phyloP scores from a whole-genome alignment of 116 monocot species.

The Iris pallida region DNA sequence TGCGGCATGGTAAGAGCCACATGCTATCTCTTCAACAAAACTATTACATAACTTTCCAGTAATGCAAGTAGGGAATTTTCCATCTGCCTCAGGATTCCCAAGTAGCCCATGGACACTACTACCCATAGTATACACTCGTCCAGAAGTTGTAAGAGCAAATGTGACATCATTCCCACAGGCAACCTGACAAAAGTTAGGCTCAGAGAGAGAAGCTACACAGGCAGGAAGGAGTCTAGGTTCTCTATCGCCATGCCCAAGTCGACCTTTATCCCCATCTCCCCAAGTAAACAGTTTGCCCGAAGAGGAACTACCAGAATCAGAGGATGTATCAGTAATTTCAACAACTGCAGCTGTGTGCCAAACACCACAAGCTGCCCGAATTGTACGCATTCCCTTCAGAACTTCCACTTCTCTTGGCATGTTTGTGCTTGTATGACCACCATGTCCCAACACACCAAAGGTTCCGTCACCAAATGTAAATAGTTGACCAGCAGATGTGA shows the following conservation, averaged over 20 bases:
- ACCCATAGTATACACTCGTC: slow-evolving; percentile 88
- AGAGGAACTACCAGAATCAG: slow-evolving; percentile 33
- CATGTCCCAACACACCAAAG: slow-evolving; percentile 93
- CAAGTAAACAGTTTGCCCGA: slow-evolving; percentile 35
- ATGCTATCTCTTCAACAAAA: slow-evolving; percentile 83
- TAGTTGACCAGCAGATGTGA: slow-evolving; percentile 74
- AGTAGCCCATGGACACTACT: slow-evolving; percentile 85
- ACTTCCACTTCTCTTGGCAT: slow-evolving; percentile 76
- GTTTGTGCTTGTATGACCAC: slow-evolving; percentile 49
- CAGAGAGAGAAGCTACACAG: slow-evolving; percentile 59
- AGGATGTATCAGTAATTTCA: slow-evolving; percentile 33
- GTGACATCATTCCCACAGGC: slow-evolving; percentile 89
- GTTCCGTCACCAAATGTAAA: slow-evolving; percentile 97
- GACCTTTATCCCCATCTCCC: slow-evolving; percentile 21
- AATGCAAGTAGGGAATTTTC: slow-evolving; percentile 59
- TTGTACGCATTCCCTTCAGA: slow-evolving; percentile 58
- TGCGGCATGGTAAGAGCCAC: slow-evolving; percentile 91
- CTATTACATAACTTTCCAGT: slow-evolving; percentile 58
- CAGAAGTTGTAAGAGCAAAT: slow-evolving; percentile 65
- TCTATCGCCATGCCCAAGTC: slow-evolving; percentile 81
- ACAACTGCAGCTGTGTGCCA: slow-evolving; percentile 87
- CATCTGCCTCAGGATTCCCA: slow-evolving; percentile 71
- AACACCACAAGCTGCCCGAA: slow-evolving; percentile 77
- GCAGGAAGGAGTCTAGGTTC: slow-evolving; percentile 63
- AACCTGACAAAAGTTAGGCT: slow-evolving; percentile 77